These are phyloP conservation scores for Thielaviopsis ethacetica DNA, from an alignment of 2,329 filamentous ascomycete species.

Conservation along the genomic window DNA sequence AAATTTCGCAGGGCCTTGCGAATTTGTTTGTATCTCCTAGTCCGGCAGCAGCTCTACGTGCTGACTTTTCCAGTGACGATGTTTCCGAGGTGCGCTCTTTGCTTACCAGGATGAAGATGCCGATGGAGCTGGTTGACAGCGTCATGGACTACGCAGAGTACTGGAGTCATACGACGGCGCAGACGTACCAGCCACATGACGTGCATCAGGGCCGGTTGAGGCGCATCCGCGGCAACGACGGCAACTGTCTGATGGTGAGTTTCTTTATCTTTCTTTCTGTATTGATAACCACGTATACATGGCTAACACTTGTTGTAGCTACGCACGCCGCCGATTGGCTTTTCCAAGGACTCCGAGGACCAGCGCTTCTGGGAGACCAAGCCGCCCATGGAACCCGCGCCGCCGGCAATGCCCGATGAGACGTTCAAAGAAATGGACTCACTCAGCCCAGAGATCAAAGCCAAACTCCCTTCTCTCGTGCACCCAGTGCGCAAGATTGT, in stretches of 20 bases:
- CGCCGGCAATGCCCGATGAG: not conserved
- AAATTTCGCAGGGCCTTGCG: not conserved
- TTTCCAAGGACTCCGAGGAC: slow-evolving; percentile 15
- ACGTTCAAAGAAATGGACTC: not conserved
- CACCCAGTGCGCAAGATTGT: slow-evolving; percentile 43
- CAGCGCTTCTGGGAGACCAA: not conserved
- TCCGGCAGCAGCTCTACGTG: not conserved
- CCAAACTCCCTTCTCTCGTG: slow-evolving; percentile 22
- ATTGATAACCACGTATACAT: not conserved
- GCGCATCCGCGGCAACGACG: not conserved
- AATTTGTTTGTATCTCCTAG: not conserved
- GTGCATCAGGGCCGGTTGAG: not conserved
- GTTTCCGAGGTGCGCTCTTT: slow-evolving; percentile 32
- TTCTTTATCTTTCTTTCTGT: not conserved
- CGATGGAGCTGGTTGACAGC: slow-evolving; percentile 36
- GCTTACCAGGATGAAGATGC: slow-evolving; percentile 26
- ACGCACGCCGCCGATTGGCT: slow-evolving; percentile 25
- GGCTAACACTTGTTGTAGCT: slow-evolving; percentile 19
- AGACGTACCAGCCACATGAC: not conserved
- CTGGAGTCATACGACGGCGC: slow-evolving; percentile 33
- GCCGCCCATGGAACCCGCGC: not conserved
- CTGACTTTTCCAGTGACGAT: slow-evolving; percentile 20
- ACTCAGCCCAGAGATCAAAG: not conserved
- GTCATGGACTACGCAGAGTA: slow-evolving; percentile 46
- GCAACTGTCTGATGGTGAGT: slow-evolving; percentile 4